These are phyloP conservation scores for Colletotrichum sp. DNA, from an alignment of 2,329 filamentous ascomycete genomes.

Conservation along the genomic window DNA sequence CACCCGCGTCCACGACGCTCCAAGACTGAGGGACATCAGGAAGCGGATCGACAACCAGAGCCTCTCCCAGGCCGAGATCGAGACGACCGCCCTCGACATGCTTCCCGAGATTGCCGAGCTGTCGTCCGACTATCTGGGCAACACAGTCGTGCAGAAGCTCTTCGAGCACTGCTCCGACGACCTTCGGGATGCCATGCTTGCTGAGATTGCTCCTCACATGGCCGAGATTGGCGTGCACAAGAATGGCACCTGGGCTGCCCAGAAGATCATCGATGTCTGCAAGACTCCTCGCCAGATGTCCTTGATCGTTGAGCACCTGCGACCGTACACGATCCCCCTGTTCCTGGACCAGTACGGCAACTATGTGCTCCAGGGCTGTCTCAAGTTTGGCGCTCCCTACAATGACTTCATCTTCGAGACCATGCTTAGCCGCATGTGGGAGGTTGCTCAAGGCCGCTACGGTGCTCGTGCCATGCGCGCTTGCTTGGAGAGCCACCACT, in stretches of 20 bases:
- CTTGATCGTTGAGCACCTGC: conserved; percentile 83
- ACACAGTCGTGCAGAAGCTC: conserved; percentile 98
- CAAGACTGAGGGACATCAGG: conserved; percentile 91
- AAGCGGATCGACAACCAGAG: conserved; percentile 98
- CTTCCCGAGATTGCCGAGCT: conserved; percentile 95
- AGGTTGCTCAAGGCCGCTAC: conserved; percentile 89
- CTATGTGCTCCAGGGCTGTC: conserved; percentile 95
- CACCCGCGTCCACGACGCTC: conserved; percentile 89
- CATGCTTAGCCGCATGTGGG: conserved; percentile 94
- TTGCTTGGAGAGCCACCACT: conserved; percentile 93
- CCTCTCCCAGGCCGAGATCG: conserved; percentile 84
- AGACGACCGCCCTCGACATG: conserved; percentile 92
- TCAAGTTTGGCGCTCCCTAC: conserved; percentile 87
- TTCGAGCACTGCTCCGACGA: conserved; percentile 95
- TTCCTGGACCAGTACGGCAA: conserved; percentile 99
- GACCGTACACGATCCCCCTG: conserved; percentile 85
- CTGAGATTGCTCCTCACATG: conserved; percentile 86
- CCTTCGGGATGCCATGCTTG: conserved; percentile 89
- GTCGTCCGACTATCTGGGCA: conserved; percentile 94
- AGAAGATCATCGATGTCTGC: conserved; percentile 98
- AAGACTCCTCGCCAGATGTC: conserved; percentile 83
- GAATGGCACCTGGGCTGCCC: conserved; percentile 98
- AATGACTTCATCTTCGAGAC: conserved; percentile 98
- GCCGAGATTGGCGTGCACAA: conserved; percentile 98
- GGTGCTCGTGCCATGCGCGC: conserved; percentile 96